These are phyloP conservation scores for Fusarium protoensiforme DNA, from an alignment of 2,329 filamentous ascomycete genomes.

Conservation along the genomic window DNA sequence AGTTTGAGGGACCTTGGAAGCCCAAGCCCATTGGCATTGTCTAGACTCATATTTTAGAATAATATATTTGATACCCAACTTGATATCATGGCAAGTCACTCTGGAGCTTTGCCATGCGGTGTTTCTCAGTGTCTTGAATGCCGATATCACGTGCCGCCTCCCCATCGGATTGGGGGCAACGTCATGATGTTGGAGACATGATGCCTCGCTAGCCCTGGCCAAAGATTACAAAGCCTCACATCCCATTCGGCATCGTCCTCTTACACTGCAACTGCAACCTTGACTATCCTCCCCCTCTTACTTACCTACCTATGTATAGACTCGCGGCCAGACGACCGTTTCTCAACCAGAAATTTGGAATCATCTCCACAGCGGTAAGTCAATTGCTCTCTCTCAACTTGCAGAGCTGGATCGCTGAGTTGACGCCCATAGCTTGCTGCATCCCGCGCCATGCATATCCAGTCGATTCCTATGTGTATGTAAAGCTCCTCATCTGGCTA, in stretches of 20 bases:
- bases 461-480: slow-evolving; percentile 90
- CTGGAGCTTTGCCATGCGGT: not conserved
- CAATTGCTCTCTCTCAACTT: not conserved
- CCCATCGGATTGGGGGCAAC: slow-evolving; percentile 24
- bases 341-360: slow-evolving; percentile 46
- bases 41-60: slow-evolving; percentile 41
- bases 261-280: slow-evolving; percentile 12
- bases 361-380: slow-evolving; percentile 35
- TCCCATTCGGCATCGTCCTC: slow-evolving; percentile 33
- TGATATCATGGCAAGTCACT: not conserved
- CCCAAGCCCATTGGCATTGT: slow-evolving; percentile 68
- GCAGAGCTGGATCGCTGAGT: slow-evolving; percentile 1
- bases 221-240: slow-evolving; percentile 41
- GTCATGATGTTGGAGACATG: slow-evolving; percentile 37
- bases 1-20: slow-evolving; percentile 64
- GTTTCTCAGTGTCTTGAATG: not conserved
- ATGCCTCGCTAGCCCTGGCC: slow-evolving; percentile 19
- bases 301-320: slow-evolving; percentile 53
- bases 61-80: slow-evolving; percentile 22
- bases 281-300: not conserved
- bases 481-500: slow-evolving; percentile 21
- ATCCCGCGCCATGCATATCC: slow-evolving; percentile 76
- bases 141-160: slow-evolving; percentile 36
- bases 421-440: slow-evolving; percentile 23
- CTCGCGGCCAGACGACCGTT: slow-evolving; percentile 51